phyloP scores from a whole-genome alignment of 129 eudicot species.

The Erigeron canadensis region DNA sequence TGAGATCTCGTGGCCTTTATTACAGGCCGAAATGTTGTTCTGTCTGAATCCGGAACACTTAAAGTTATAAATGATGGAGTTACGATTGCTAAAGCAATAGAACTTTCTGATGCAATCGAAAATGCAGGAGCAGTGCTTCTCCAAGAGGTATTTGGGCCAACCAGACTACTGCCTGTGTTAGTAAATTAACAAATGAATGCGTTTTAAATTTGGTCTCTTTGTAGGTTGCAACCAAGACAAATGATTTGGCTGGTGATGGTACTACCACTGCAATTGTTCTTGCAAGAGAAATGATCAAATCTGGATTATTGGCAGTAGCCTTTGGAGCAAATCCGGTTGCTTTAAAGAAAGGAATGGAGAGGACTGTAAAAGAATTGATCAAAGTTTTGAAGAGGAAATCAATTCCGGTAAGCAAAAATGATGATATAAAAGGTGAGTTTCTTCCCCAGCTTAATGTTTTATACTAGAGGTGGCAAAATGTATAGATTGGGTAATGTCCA shows the following conservation, averaged over 20 bases:
- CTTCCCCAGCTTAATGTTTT: too few species aligned
- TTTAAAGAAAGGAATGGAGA: constrained; percentile 85
- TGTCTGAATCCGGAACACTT: constrained; percentile 61
- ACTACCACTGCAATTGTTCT: constrained; percentile 90
- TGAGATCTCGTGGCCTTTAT: neutral
- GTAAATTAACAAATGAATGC: neutral
- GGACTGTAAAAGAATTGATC: constrained; percentile 65
- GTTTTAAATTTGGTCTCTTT: constrained; percentile 8
- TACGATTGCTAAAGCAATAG: constrained; percentile 83
- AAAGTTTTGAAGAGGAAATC: constrained; percentile 55
- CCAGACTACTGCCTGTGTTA: constrained; percentile 1
- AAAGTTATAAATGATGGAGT: constrained; percentile 95
- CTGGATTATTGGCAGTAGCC: constrained; percentile 72
- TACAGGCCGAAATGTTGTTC: constrained; percentile 89
- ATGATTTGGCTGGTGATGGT: constrained; percentile 88
- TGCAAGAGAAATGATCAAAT: constrained; percentile 88
- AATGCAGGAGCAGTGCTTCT: constrained; percentile 80
- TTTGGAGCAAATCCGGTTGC: constrained; percentile 87
- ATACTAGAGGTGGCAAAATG: neutral
- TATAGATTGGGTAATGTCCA: neutral
- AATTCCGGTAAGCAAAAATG: constrained; percentile 58
- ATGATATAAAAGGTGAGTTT: constrained; percentile 64
- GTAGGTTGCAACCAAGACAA: constrained; percentile 90
- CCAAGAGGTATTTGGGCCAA: constrained; percentile 56
- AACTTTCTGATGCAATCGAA: constrained; percentile 82